These are phyloP conservation scores for Sugiyamaella grinbergsii DNA, from an alignment of 1,139 yeast species.

Conservation along the genomic window DNA sequence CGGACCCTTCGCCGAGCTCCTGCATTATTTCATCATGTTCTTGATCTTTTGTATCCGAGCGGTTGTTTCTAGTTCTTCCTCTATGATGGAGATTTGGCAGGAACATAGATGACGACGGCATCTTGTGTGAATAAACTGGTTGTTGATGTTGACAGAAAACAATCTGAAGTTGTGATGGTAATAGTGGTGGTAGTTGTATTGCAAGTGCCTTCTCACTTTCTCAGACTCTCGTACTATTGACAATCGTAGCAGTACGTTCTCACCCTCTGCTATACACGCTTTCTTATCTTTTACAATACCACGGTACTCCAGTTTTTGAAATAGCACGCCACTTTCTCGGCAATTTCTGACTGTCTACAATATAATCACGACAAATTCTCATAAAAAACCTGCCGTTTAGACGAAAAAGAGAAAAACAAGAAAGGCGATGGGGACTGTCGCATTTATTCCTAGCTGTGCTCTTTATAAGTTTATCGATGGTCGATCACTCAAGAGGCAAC, in stretches of 20 bases:
- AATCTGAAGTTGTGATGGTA: too few relatives aligned
- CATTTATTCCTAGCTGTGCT: background rate
- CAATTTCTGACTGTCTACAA: too few relatives aligned
- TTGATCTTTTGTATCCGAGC: conserved; percentile 1
- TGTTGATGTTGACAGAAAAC: background rate
- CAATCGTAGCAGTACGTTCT: too few relatives aligned
- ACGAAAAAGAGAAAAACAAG: background rate
- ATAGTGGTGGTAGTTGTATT: too few relatives aligned
- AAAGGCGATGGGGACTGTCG: background rate
- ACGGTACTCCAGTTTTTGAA: too few relatives aligned
- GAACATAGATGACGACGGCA: conserved; percentile 13
- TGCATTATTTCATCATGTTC: conserved; percentile 8
- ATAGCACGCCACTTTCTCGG: too few relatives aligned
- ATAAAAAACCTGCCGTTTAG: too few relatives aligned
- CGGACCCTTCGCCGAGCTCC: background rate
- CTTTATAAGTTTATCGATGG: conserved; percentile 6
- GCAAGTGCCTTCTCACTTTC: too few relatives aligned
- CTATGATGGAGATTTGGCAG: conserved; percentile 9
- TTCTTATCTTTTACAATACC: too few relatives aligned
- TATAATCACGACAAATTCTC: too few relatives aligned
- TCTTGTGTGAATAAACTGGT: background rate
- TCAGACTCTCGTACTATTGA: too few relatives aligned
- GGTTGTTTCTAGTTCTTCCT: conserved; percentile 1
- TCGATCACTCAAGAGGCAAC: conserved; percentile 17
- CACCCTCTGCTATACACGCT: too few relatives aligned